phyloP scores from a whole-genome alignment of 2,329 filamentous ascomycete genomes.

The Madurella fahalii region DNA sequence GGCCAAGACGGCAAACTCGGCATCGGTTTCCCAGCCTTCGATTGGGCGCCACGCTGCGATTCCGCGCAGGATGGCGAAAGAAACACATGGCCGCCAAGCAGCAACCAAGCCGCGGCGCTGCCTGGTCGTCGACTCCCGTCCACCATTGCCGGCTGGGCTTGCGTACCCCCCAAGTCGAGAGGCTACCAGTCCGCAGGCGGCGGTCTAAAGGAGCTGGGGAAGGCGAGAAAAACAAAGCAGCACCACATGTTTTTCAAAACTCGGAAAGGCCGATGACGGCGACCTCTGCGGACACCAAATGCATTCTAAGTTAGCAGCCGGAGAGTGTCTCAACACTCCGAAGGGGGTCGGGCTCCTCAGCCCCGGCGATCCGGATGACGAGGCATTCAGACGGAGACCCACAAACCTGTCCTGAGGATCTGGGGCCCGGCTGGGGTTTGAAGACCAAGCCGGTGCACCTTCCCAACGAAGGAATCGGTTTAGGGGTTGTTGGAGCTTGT shows the following conservation, averaged over 20 bases:
- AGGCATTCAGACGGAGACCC: too few relatives aligned
- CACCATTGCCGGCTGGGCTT: constrained; percentile 22
- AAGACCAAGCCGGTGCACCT: too few relatives aligned
- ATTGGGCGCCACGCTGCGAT: constrained; percentile 4
- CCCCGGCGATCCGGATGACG: too few relatives aligned
- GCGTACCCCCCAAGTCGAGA: neutral
- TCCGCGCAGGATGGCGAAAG: neutral
- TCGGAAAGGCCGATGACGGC: too few relatives aligned
- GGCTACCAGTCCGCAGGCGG: neutral
- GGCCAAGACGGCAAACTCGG: constrained; percentile 14
- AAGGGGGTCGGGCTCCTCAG: too few relatives aligned
- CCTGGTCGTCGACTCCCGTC: constrained; percentile 1
- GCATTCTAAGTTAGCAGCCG: too few relatives aligned
- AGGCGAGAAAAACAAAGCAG: neutral
- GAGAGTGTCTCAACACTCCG: too few relatives aligned
- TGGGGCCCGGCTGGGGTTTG: too few relatives aligned
- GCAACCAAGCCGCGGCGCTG: neutral
- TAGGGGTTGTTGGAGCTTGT: too few relatives aligned
- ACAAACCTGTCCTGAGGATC: too few relatives aligned
- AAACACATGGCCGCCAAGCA: constrained; percentile 8
- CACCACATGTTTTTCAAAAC: neutral
- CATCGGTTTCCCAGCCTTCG: neutral
- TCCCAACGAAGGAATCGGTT: too few relatives aligned
- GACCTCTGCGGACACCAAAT: too few relatives aligned
- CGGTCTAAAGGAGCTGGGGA: constrained; percentile 5